Conservation (phyloP, 2,329 filamentous ascomycete species). For the Exophiala spinifera region DNA sequence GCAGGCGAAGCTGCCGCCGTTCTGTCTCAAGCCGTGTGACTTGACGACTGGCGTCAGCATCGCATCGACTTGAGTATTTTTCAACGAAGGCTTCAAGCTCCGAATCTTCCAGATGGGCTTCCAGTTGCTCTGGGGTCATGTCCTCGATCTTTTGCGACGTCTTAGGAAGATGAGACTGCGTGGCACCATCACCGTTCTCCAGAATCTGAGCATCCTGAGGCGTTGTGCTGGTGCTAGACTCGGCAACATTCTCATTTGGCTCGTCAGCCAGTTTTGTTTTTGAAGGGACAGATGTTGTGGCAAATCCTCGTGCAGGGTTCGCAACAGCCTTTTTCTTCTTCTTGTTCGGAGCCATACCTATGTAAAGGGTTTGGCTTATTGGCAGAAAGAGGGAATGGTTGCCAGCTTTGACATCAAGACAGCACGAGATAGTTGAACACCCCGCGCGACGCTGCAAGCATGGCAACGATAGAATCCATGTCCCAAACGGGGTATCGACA, state of each 20-base stretch:
- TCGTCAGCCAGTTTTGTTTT: constrained; percentile 61
- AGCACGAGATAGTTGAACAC: no score
- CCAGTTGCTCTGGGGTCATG: constrained; percentile 82
- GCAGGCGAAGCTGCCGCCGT: constrained; percentile 72
- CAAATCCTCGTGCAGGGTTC: constrained; percentile 88
- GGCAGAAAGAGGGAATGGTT: no score
- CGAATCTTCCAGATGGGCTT: constrained; percentile 82
- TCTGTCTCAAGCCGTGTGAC: constrained; percentile 78
- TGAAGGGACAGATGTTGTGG: constrained; percentile 87
- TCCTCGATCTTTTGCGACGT: constrained; percentile 38
- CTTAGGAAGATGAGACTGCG: not conserved
- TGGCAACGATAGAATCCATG: no score
- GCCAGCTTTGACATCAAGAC: no score
- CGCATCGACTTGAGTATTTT: constrained; percentile 73
- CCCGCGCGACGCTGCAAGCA: no score
- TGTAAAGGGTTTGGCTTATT: no score
- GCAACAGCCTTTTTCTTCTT: constrained; percentile 85
- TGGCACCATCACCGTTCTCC: not conserved
- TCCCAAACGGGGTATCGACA: no score
- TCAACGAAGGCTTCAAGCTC: constrained; percentile 86
- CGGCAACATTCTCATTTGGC: constrained; percentile 21
- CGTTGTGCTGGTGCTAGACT: not conserved
- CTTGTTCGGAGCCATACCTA: constrained; percentile 63
- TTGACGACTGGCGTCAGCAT: constrained; percentile 76
- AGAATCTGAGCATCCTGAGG: not conserved